Conservation (phyloP, 495 filamentous ascomycete genomes). For the Terfezia claveryi region DNA sequence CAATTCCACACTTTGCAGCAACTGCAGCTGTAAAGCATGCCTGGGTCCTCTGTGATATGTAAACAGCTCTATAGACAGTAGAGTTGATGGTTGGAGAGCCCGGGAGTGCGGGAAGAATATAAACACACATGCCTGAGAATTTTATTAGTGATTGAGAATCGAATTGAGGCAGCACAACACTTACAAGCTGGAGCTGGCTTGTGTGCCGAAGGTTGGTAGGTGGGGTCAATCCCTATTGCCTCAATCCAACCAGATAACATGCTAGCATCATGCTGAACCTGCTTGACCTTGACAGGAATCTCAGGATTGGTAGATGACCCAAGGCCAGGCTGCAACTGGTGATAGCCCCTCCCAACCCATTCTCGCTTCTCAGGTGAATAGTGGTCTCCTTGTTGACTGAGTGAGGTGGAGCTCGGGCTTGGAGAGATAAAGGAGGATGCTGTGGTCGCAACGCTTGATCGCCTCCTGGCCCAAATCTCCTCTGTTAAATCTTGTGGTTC, state of each 20-base stretch:
- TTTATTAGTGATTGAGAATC: constrained; percentile 6
- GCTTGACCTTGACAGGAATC: constrained; percentile 11
- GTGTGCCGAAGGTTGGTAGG: constrained; percentile 63
- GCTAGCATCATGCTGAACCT: constrained; percentile 21
- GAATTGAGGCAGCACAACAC: constrained; percentile 11
- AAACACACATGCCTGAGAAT: constrained; percentile 60
- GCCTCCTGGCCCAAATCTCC: constrained; percentile 18
- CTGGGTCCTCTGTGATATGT: constrained; percentile 53
- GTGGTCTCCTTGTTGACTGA: constrained; percentile 28
- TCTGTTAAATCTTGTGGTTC: constrained; percentile 36
- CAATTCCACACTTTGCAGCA: constrained; percentile 55
- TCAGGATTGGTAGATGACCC: constrained; percentile 5
- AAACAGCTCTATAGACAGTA: constrained; percentile 65
- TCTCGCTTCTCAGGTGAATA: constrained; percentile 13
- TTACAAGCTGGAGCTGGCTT: constrained; percentile 43
- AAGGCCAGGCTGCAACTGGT: constrained; percentile 5
- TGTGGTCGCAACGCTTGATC: constrained; percentile 21
- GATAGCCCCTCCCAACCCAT: constrained; percentile 9
- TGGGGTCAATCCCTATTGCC: constrained; percentile 65
- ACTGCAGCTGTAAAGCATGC: constrained; percentile 47
- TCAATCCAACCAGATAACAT: constrained; percentile 65
- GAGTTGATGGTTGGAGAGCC: constrained; percentile 29
- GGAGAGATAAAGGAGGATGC: constrained; percentile 52
- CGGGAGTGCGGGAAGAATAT: constrained; percentile 40
- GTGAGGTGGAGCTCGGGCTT: constrained; percentile 39